These are phyloP conservation scores for Chaetomium sp. DNA, from an alignment of 2,329 filamentous ascomycete genomes.

Conservation along the genomic window DNA sequence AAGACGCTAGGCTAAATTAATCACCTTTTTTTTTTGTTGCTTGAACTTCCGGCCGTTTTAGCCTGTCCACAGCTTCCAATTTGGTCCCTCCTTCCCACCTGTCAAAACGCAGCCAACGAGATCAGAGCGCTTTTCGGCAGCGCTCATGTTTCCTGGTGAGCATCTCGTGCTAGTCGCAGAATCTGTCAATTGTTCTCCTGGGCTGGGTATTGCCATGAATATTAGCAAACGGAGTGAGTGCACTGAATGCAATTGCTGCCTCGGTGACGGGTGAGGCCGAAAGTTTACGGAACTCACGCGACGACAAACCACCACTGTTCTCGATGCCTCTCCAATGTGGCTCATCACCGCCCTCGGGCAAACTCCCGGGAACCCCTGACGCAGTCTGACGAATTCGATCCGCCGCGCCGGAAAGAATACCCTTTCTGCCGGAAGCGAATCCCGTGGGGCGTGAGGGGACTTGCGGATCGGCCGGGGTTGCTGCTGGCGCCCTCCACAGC, in stretches of 20 bases:
- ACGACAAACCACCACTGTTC: too few species aligned
- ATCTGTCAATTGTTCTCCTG: too few species aligned
- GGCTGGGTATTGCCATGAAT: too few species aligned
- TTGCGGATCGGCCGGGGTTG: neutral
- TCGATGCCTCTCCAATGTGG: too few species aligned
- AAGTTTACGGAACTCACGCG: too few species aligned
- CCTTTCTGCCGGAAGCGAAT: conserved; percentile 12
- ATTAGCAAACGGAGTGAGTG: too few species aligned
- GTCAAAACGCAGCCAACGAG: conserved; percentile 1
- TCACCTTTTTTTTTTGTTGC: neutral
- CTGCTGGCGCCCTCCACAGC: too few species aligned
- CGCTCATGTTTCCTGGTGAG: neutral
- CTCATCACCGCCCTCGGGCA: too few species aligned
- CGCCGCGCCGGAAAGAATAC: neutral
- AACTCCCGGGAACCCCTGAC: neutral
- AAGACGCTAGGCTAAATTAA: conserved; percentile 10
- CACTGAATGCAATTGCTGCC: too few species aligned
- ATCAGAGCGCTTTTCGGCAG: conserved; percentile 3
- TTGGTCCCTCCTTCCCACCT: conserved; percentile 8
- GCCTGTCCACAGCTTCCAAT: conserved; percentile 19
- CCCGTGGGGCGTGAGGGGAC: neutral
- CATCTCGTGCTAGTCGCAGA: too few species aligned
- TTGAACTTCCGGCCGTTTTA: conserved; percentile 18
- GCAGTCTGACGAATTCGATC: neutral
- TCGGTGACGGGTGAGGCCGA: too few species aligned